Percentiles rank a stretch among this genome's conserved stretches.
These are phyloP conservation scores for Euphorbia schlechtendalii DNA, from an alignment of 441 rosid species.

Conservation along the genomic window DNA sequence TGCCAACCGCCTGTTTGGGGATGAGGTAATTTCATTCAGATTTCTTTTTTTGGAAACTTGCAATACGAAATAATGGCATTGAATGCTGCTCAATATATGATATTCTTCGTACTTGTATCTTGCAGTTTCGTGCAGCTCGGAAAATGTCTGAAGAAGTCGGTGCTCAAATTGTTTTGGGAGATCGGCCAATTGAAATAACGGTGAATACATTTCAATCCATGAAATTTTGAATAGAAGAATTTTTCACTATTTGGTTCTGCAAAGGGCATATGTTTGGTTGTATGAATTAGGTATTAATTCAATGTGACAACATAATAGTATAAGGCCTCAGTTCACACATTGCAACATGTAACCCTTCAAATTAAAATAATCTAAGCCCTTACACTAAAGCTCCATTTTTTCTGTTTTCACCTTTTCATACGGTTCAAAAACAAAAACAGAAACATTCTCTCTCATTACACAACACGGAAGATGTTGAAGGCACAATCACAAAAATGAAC, in stretches of 20 bases:
- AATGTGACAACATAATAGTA: neutral
- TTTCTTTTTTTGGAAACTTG: neutral
- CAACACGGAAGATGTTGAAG: too few relatives aligned
- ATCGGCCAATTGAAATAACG: conserved; percentile 82
- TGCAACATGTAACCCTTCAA: neutral
- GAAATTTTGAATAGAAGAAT: neutral
- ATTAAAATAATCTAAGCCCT: neutral
- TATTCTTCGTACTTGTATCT: neutral
- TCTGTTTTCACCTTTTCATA: neutral
- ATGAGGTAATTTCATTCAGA: conserved; percentile 44
- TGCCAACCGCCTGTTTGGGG: conserved; percentile 65
- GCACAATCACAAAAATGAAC: neutral
- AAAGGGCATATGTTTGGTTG: neutral
- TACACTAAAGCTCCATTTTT: neutral
- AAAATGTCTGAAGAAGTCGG: conserved; percentile 71
- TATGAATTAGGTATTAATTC: neutral
- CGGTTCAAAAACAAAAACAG: neutral
- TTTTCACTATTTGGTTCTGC: neutral
- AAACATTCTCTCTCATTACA: neutral
- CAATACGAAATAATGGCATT: neutral
- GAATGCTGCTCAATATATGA: conserved; percentile 4
- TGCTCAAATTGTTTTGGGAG: conserved; percentile 82
- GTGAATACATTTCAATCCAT: conserved; percentile 24
- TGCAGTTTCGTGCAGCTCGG: conserved; percentile 84
- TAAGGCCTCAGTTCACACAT: too few relatives aligned